These are phyloP conservation scores for Termitomyces sp. DNA, from an alignment of 768 basidiomycete genomes.

Conservation along the genomic window DNA sequence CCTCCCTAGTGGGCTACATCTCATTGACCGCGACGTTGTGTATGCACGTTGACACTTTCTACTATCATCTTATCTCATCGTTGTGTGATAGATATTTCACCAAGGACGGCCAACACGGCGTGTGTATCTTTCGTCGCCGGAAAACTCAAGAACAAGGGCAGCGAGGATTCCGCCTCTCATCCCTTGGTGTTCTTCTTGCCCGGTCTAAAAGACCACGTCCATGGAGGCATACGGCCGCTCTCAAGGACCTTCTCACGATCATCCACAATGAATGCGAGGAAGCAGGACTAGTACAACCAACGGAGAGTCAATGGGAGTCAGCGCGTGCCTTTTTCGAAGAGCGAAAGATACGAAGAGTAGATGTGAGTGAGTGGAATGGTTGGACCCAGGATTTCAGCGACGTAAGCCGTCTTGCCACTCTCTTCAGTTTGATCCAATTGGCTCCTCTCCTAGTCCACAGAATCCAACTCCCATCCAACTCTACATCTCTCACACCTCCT, in stretches of 20 bases:
- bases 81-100: conserved; percentile 56
- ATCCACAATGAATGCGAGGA: conserved; percentile 50
- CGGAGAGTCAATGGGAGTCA: conserved; percentile 57
- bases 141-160: conserved; percentile 67
- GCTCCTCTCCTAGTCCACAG: conserved; percentile 1
- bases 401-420: conserved; percentile 25
- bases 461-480: conserved; percentile 38
- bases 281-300: conserved; percentile 41
- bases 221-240: conserved; percentile 62
- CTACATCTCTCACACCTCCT: conserved; percentile 72
- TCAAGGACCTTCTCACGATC: conserved; percentile 52
- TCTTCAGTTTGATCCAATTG: neutral
- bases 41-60: conserved; percentile 28
- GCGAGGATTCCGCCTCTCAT: conserved; percentile 75
- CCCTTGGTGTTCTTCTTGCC: conserved; percentile 69
- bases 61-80: neutral
- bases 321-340: conserved; percentile 62
- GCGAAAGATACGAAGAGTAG: conserved; percentile 43
- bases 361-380: conserved; percentile 59
- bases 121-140: conserved; percentile 69
- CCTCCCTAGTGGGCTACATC: conserved; percentile 77
- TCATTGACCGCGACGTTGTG: conserved; percentile 77
- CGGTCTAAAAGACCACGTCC: conserved; percentile 64
- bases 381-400: conserved; percentile 65
- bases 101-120: conserved; percentile 61